Evolutionary conservation across 495 filamentous ascomycete genomes (phyloP).

Genomic region (Hyaloscypha hepaticicola): DNA sequence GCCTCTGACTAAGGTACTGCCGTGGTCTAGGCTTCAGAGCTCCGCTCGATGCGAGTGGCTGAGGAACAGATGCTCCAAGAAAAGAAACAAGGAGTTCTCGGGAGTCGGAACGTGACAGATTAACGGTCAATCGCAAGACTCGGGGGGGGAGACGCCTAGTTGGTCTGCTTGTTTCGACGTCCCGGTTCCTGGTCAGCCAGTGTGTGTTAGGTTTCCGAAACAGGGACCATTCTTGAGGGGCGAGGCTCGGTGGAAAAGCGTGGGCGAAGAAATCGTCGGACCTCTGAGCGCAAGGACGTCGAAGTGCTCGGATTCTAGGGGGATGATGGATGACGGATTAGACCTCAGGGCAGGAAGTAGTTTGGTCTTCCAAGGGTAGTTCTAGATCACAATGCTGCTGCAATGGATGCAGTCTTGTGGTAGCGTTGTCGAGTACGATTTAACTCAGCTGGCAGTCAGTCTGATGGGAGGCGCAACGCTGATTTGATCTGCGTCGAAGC

Average conservation of each 20-base stretch:
- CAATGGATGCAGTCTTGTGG: not conserved
- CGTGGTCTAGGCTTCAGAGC: conserved; percentile 21
- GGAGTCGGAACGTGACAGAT: conserved; percentile 16
- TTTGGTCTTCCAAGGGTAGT: conserved; percentile 3
- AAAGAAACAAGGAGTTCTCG: conserved; percentile 27
- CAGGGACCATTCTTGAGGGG: conserved; percentile 32
- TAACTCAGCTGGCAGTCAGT: not conserved
- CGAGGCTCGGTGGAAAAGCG: conserved; percentile 10
- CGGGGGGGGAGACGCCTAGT: conserved; percentile 23
- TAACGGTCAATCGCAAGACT: conserved; percentile 29
- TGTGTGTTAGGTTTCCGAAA: conserved; percentile 28
- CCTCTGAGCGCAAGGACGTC: conserved; percentile 22
- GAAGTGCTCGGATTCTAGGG: conserved; percentile 21
- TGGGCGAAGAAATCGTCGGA: conserved; percentile 23
- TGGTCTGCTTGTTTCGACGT: conserved; percentile 31
- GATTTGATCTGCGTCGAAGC: not conserved
- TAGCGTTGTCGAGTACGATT: not conserved
- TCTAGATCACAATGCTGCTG: not conserved
- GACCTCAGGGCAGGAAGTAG: conserved; percentile 5
- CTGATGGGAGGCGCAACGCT: not conserved
- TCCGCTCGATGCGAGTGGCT: conserved; percentile 27
- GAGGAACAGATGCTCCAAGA: conserved; percentile 10
- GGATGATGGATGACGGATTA: conserved; percentile 8
- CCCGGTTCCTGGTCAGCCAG: conserved; percentile 19
- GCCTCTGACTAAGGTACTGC: conserved; percentile 22